phyloP scores from a whole-genome alignment of 345 rosid genomes.

The Adansonia digitata region DNA sequence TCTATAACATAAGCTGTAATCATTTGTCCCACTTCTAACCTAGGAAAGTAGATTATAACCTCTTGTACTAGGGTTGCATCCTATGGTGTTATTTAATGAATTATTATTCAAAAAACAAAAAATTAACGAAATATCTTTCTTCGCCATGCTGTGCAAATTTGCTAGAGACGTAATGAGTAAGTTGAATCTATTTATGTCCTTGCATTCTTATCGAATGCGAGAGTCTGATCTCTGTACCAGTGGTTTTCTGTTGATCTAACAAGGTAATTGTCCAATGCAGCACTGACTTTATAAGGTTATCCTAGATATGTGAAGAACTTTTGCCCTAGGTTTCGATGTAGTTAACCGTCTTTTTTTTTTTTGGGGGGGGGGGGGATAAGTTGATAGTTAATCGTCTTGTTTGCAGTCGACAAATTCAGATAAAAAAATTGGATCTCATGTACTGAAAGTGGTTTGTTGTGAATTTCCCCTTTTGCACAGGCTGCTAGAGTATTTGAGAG shows the following conservation, averaged over 20 bases:
- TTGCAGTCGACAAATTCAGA: conserved; percentile 9
- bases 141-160: neutral
- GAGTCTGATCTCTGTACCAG: neutral
- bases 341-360: conserved; percentile 7
- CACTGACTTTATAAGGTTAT: neutral
- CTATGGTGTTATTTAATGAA: neutral
- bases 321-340: neutral
- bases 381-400: neutral
- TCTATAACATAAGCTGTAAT: neutral
- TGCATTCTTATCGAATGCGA: neutral
- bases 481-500: conserved; percentile 95
- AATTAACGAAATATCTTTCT: neutral
- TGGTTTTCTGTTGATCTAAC: neutral
- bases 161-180: neutral
- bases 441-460: conserved; percentile 9
- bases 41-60: neutral
- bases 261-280: neutral
- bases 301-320: neutral
- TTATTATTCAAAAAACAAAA: neutral
- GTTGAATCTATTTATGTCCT: neutral
- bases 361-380: too few relatives aligned
- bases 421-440: neutral
- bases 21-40: neutral
- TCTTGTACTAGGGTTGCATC: neutral
- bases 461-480: conserved; percentile 31